phyloP scores from a whole-genome alignment of 73 alveolate species.

The Effrenium voratum region DNA sequence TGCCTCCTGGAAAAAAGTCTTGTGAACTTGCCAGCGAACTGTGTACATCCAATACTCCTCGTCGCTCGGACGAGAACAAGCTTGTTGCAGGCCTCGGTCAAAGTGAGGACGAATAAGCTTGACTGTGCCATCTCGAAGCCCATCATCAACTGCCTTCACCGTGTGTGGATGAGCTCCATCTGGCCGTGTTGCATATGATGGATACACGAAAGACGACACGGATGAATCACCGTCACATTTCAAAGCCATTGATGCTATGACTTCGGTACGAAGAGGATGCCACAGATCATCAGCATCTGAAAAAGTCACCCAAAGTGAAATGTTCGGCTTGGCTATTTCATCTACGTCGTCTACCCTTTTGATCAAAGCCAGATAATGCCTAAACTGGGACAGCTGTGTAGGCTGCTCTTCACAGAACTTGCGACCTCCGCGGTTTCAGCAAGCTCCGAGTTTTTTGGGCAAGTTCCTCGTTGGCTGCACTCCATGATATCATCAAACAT shows the following conservation, averaged over 20 bases:
- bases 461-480: neutral
- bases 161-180: neutral
- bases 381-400: neutral
- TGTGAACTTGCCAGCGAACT: neutral
- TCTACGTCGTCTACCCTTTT: neutral
- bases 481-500: neutral
- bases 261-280: neutral
- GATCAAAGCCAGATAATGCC: neutral
- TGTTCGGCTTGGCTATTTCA: neutral
- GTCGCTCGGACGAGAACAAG: neutral
- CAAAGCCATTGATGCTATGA: neutral
- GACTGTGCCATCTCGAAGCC: neutral
- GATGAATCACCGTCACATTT: neutral
- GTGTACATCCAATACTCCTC: neutral
- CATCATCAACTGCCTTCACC: neutral
- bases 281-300: neutral
- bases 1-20: neutral
- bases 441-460: neutral
- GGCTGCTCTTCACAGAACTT: conserved; percentile 10
- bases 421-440: neutral
- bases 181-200: neutral
- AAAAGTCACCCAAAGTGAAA: neutral
- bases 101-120: neutral
- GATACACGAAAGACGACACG: neutral
- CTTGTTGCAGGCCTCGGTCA: neutral